These are phyloP conservation scores for Penicillium arizonense DNA, from an alignment of 495 filamentous ascomycete species.

Conservation along the genomic window DNA sequence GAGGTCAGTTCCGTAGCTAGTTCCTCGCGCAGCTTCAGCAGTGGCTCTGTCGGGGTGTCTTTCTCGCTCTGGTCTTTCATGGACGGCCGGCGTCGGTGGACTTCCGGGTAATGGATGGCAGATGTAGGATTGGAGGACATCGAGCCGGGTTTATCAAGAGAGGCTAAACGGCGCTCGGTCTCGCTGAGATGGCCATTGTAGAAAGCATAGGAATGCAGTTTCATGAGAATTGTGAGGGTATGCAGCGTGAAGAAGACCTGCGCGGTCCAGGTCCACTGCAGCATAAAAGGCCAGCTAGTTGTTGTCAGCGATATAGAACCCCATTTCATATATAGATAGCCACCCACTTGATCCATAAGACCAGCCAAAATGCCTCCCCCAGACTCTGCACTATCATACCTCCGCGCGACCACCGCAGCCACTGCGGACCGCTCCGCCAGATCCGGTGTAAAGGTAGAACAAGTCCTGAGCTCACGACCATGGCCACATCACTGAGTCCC, in stretches of 20 bases:
- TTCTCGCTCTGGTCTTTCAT: conserved; percentile 31
- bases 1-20: conserved; percentile 88
- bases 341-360: conserved; percentile 74
- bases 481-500: conserved; percentile 75
- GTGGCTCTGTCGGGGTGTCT: conserved; percentile 44
- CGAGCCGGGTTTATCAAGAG: conserved; percentile 74
- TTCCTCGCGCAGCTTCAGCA: conserved; percentile 74
- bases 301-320: conserved; percentile 17
- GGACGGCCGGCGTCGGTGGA: conserved; percentile 39
- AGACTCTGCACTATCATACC: conserved; percentile 81
- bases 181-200: conserved; percentile 95
- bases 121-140: conserved; percentile 57
- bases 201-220: conserved; percentile 97
- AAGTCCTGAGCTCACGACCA: conserved; percentile 74
- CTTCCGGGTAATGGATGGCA: conserved; percentile 74
- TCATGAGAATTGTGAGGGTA: conserved; percentile 89
- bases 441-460: conserved; percentile 73
- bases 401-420: conserved; percentile 68
- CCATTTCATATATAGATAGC: background rate
- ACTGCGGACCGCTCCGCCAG: conserved; percentile 52
- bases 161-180: conserved; percentile 72
- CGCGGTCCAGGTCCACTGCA: conserved; percentile 91
- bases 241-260: conserved; percentile 95
- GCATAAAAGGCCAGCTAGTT: conserved; percentile 72
- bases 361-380: conserved; percentile 76